A percentile compares a stretch with the other conserved stretches of the same genome.
Conservation (phyloP, 768 basidiomycete species). For the Cystobasidium tubakii region DNA sequence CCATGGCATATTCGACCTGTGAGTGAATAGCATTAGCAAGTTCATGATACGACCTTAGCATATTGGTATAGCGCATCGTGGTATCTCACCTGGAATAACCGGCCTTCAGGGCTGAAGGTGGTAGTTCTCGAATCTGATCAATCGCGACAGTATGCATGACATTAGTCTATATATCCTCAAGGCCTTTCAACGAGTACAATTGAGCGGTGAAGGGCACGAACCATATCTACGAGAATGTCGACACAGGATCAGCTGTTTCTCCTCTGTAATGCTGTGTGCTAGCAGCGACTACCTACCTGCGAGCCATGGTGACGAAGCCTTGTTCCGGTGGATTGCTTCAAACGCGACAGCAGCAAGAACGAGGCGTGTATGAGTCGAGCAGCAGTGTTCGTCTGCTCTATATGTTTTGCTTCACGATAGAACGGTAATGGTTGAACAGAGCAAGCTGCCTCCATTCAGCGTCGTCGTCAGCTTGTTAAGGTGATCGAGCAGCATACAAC, state of each 20-base stretch:
- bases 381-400: too few relatives aligned
- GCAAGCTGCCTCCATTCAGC: not conserved
- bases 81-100: constrained; percentile 79
- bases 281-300: constrained; percentile 12
- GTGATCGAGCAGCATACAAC: too few relatives aligned
- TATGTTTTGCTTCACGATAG: too few relatives aligned
- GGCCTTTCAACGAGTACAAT: too few relatives aligned
- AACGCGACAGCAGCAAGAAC: not conserved
- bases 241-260: not conserved
- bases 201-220: too few relatives aligned
- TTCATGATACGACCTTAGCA: too few relatives aligned
- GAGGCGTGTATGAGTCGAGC: not conserved
- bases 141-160: not conserved
- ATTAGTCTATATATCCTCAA: too few relatives aligned
- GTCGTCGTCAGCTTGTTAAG: not conserved
- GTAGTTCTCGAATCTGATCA: constrained; percentile 62
- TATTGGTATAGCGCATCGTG: too few relatives aligned
- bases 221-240: not conserved
- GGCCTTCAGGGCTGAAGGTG: constrained; percentile 99
- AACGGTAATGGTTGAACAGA: too few relatives aligned
- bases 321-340: not conserved
- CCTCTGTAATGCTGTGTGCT: not conserved
- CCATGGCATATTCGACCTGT: constrained; percentile 98
- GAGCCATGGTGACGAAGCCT: constrained; percentile 30
- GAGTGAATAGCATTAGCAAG: not conserved